Evolutionary conservation across 176 grass and related monocot species (phyloP).

Genomic region (sorghum (Sorghum bicolor)): Sorghum_bicolor_NCBIv3 NC_012871.2:2069001-2069500

Average conservation of each 20-base stretch:
- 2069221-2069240: too few species aligned
- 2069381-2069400: too few species aligned
- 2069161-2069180: slow-evolving; percentile 14
- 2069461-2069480: too few species aligned
- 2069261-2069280: background rate
- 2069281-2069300: background rate
- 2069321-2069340: too few species aligned
- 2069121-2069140: slow-evolving; percentile 51
- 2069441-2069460: too few species aligned
- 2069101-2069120: slow-evolving; percentile 48
- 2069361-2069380: too few species aligned
- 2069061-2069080: background rate
- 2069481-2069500: too few species aligned
- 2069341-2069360: too few species aligned
- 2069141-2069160: slow-evolving; percentile 26
- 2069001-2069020: slow-evolving; percentile 2
- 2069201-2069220: too few species aligned
- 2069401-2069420: too few species aligned
- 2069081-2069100: slow-evolving; percentile 79
- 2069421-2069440: too few species aligned
- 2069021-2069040: slow-evolving; percentile 47
- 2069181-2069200: slow-evolving; percentile 3
- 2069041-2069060: slow-evolving; percentile 35
- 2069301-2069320: background rate
- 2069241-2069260: background rate